A percentile compares a stretch with the other conserved stretches of the same genome.
Conservation (phyloP, 495 filamentous ascomycete genomes). For the Penicillium fimorum region DNA sequence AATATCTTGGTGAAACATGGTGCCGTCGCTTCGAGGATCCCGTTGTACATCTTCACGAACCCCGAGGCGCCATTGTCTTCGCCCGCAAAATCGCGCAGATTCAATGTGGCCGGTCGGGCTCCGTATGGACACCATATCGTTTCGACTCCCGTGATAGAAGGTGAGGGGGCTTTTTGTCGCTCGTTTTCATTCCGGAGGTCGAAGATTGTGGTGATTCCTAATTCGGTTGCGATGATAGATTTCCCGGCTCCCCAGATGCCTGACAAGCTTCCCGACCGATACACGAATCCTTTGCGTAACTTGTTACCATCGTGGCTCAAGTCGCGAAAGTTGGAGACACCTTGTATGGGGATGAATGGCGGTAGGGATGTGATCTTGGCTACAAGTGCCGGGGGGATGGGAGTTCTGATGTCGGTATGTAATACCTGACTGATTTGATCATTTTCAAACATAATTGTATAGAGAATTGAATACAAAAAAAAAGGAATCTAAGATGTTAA, state of each 20-base stretch:
- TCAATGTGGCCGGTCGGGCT: slow-evolving; percentile 28
- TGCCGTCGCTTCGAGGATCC: slow-evolving; percentile 41
- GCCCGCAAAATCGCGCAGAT: slow-evolving; percentile 55
- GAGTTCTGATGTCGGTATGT: slow-evolving; percentile 28
- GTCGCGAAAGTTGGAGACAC: slow-evolving; percentile 53
- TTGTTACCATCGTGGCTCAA: slow-evolving; percentile 46
- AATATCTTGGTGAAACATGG: slow-evolving; percentile 36
- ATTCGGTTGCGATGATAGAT: slow-evolving; percentile 36
- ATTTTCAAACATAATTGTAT: slow-evolving; percentile 18
- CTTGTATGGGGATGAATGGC: slow-evolving; percentile 54
- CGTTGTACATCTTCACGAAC: slow-evolving; percentile 53
- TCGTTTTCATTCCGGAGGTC: slow-evolving; percentile 65
- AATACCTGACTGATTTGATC: slow-evolving; percentile 25
- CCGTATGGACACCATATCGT: slow-evolving; percentile 49
- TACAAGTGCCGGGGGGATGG: slow-evolving; percentile 29
- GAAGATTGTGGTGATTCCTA: slow-evolving; percentile 61
- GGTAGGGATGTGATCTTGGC: slow-evolving; percentile 33
- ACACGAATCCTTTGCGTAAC: slow-evolving; percentile 45
- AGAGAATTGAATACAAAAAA: background rate
- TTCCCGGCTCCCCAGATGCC: slow-evolving; percentile 52
- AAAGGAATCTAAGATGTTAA: background rate
- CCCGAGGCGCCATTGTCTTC: slow-evolving; percentile 53
- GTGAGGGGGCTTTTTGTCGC: slow-evolving; percentile 36
- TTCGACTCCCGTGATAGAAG: slow-evolving; percentile 39
- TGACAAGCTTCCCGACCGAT: slow-evolving; percentile 51